These are phyloP conservation scores for Chlamydomonas urium DNA, from an alignment of 139 green algal genomes.

Conservation along the genomic window DNA sequence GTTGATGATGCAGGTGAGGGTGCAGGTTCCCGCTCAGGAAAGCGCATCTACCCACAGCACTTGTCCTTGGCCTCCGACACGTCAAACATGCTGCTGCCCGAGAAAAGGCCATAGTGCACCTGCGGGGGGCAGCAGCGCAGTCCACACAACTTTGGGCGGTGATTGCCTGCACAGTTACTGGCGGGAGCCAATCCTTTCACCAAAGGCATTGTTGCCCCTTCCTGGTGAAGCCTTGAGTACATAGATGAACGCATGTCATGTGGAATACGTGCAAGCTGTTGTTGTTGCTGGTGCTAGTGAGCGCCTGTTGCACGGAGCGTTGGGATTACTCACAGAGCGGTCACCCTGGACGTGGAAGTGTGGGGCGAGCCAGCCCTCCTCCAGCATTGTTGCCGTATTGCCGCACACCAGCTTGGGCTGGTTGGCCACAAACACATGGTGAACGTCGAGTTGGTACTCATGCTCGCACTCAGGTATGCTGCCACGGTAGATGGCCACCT, in stretches of 20 bases:
- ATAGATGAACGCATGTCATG: too few species aligned
- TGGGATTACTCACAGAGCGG: background rate
- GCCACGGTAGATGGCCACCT: background rate
- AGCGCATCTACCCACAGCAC: slow-evolving; percentile 1
- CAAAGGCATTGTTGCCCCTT: too few species aligned
- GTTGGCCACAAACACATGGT: slow-evolving; percentile 4
- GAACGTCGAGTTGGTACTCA: background rate
- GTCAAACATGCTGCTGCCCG: background rate
- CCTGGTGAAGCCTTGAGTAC: too few species aligned
- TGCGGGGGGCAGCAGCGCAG: too few species aligned
- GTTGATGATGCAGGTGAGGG: too few species aligned
- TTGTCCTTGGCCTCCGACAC: background rate
- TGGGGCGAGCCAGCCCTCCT: background rate
- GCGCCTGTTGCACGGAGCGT: too few species aligned
- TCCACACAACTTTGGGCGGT: too few species aligned
- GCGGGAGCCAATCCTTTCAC: too few species aligned
- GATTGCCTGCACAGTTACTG: too few species aligned
- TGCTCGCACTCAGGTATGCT: background rate
- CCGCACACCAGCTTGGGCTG: slow-evolving; percentile 13
- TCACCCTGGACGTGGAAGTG: background rate
- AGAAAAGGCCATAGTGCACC: background rate
- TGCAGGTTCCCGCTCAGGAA: too few species aligned
- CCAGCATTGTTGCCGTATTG: slow-evolving; percentile 16
- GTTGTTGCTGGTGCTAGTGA: too few species aligned
- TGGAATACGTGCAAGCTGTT: too few species aligned